Evolutionary conservation across 1,139 yeast species (phyloP), one percentile per base, ranked within the genome.

Genomic region (Zygosaccharomyces pseudobailii): DNA sequence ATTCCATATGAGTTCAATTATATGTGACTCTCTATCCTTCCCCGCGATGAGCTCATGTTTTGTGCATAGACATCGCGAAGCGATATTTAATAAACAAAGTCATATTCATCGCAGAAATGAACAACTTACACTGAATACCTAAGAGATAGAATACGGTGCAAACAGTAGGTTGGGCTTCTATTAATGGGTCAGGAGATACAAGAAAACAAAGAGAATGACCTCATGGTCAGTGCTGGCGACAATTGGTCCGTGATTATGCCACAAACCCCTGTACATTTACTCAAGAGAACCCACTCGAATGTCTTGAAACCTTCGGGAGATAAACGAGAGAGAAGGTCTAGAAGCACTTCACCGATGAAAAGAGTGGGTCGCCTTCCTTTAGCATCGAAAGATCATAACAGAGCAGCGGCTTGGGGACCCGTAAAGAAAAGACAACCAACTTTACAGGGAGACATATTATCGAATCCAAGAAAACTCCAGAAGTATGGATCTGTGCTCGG

Each of bases 401-500:
- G 52, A 34, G 34, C 57, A 3, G 43, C 45, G 20, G 43, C 45
- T n/a, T 17, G 36, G 17, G 40, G 43, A 21, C 45, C 40, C 28
- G 28, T 40, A 27, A 46, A 46, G 41, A 46, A 42, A 34, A 49
- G 47, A 19, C 46, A 45, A 28, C 48, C 51, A 13, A 35, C 33
- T 28, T 17, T 41, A 23, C 39, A 47, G 22, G 53, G 48, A 7
- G 52, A 49, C 49, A 43, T 43, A 48, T 47, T 38, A 47, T 53
- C 47, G 35, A 50, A 57, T 36, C 53, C 56, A 22, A 54, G 55
- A 40, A 64, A 57, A 45, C 62, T 68, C 51, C 68, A 67, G 51
- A 66, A 60, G 42, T 61, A 61, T 47, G 66, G 58, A 49, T 62
- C 63, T 53, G 66, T 55, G 54, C 57, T 57, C 55, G 65, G 50